Percentiles rank a stretch among this genome's conserved stretches.
These are phyloP conservation scores for Escallonia herrerae DNA, from an alignment of 129 eudicot species.

Conservation along the genomic window DNA sequence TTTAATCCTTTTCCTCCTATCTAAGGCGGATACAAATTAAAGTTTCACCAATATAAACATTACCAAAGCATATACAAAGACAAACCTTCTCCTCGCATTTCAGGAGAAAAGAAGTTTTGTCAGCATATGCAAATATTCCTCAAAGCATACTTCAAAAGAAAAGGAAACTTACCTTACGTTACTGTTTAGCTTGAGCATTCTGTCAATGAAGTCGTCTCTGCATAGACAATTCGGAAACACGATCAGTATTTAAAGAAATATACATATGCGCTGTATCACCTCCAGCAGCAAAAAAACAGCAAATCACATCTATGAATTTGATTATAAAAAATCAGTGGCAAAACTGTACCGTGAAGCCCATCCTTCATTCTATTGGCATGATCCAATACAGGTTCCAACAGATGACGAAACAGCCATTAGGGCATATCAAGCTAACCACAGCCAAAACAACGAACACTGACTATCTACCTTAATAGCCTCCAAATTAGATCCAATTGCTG, in stretches of 20 bases:
- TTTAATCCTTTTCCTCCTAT: no score
- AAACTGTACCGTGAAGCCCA: conserved; percentile 38
- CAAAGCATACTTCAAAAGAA: background rate
- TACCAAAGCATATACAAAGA: no score
- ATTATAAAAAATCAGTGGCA: background rate
- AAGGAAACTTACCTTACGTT: conserved; percentile 40
- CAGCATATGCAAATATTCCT: background rate
- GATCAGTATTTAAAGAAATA: background rate
- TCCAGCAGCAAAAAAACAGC: background rate
- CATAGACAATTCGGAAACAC: conserved; percentile 7
- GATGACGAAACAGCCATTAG: conserved; percentile 12
- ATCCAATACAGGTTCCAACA: conserved; percentile 3
- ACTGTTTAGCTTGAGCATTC: conserved; percentile 64
- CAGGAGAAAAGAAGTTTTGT: background rate
- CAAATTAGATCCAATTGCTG: conserved; percentile 40
- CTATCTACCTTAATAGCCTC: conserved; percentile 52
- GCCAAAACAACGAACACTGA: conserved; percentile 1
- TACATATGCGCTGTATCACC: background rate
- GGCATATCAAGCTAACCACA: conserved; percentile 8
- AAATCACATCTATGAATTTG: background rate
- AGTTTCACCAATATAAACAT: no score
- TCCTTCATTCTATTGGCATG: conserved; percentile 43
- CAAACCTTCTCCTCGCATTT: background rate
- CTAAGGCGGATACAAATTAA: no score
- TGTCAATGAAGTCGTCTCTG: conserved; percentile 63